Conservation (phyloP, 78 protist species). For the Dictyostelium citrinum region DNA sequence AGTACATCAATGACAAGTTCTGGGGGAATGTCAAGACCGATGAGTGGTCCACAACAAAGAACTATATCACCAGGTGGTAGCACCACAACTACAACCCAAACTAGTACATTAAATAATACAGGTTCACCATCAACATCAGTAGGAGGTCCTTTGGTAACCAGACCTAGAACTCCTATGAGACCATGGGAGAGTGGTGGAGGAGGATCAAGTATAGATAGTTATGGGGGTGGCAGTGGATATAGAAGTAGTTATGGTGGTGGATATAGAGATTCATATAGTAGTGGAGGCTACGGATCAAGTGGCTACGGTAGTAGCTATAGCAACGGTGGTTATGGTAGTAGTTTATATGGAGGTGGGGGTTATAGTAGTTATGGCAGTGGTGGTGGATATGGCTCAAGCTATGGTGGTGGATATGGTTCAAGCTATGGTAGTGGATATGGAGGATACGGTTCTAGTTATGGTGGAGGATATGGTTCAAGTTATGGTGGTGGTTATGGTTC, state of each 20-base stretch:
- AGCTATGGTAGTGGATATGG: conserved; percentile 22
- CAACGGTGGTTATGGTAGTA: neutral
- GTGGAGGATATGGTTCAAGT: neutral
- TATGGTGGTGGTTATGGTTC: neutral
- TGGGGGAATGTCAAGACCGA: neutral
- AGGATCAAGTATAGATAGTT: neutral
- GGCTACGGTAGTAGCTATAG: conserved; percentile 31
- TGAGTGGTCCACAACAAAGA: neutral
- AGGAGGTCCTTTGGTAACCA: conserved; percentile 10
- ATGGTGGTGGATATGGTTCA: neutral
- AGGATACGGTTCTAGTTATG: neutral
- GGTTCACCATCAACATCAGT: neutral
- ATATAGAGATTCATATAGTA: conserved; percentile 11
- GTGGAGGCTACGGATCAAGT: conserved; percentile 37
- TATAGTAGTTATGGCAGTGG: conserved; percentile 12
- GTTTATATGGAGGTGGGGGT: too few species aligned
- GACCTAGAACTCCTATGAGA: conserved; percentile 69
- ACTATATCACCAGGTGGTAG: neutral
- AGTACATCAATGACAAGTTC: neutral
- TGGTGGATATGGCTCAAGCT: neutral
- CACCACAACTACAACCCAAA: neutral
- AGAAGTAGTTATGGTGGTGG: neutral
- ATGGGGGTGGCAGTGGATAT: conserved; percentile 6
- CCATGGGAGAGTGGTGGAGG: conserved; percentile 48
- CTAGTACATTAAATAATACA: neutral